A percentile compares a stretch with the other conserved stretches of the same genome.
phyloP scores from a whole-genome alignment of 371 early-diverging fungal species.

The Saksenaea oblongispora region DNA sequence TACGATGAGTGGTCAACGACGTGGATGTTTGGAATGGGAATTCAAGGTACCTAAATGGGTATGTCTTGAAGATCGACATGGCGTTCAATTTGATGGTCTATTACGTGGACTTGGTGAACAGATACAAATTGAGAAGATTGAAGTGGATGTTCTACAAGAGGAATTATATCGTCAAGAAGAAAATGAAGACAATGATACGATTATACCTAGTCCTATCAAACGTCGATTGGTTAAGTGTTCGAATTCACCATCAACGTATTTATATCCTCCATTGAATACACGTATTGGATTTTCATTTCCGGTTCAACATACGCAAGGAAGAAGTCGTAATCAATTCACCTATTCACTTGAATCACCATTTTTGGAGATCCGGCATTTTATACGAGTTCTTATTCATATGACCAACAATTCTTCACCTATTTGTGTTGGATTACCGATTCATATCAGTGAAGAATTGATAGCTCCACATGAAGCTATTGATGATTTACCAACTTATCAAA shows the following conservation, averaged over 20 bases:
- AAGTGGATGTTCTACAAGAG: conserved; percentile 37
- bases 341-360: conserved; percentile 40
- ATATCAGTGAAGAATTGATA: conserved; percentile 18
- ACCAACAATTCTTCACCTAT: conserved; percentile 13
- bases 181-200: conserved; percentile 1
- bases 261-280: conserved; percentile 33
- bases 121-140: conserved; percentile 17
- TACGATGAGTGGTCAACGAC: conserved; percentile 27
- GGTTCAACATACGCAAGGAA: neutral
- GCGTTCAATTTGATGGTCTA: conserved; percentile 30
- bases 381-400: conserved; percentile 26
- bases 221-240: conserved; percentile 19
- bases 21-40: conserved; percentile 19
- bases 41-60: conserved; percentile 34
- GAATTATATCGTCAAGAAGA: conserved; percentile 29
- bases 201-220: too few relatives aligned
- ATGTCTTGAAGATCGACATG: conserved; percentile 20
- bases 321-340: conserved; percentile 1
- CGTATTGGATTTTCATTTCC: conserved; percentile 35
- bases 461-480: conserved; percentile 5
- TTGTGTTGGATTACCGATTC: conserved; percentile 32
- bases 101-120: conserved; percentile 6
- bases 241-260: conserved; percentile 27
- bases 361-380: conserved; percentile 27
- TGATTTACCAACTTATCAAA: conserved; percentile 26